These are phyloP conservation scores for Ogataea nitratoaversa DNA, from an alignment of 805 yeast species.

Conservation along the genomic window DNA sequence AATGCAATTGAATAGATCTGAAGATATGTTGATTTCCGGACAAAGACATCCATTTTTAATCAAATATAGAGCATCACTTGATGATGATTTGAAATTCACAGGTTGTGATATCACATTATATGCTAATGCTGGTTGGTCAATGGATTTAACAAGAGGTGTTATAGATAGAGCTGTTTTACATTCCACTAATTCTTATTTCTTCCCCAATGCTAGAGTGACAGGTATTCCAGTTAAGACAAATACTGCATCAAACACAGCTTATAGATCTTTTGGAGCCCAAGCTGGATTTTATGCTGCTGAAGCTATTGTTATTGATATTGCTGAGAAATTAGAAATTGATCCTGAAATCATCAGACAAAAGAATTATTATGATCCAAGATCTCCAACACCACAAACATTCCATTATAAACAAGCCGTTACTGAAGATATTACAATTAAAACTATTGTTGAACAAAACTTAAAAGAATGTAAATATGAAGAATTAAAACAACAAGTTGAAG, in stretches of 20 bases:
- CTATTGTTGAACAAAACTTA: constrained; percentile 33
- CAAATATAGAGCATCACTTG: constrained; percentile 40
- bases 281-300: constrained; percentile 46
- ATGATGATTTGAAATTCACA: constrained; percentile 37
- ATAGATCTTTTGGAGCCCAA: constrained; percentile 47
- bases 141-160: constrained; percentile 47
- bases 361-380: constrained; percentile 33
- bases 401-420: constrained; percentile 38
- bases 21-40: constrained; percentile 43
- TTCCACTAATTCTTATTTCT: constrained; percentile 38
- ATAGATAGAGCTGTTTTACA: constrained; percentile 43
- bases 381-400: constrained; percentile 26
- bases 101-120: constrained; percentile 36
- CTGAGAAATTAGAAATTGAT: constrained; percentile 37
- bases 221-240: constrained; percentile 42
- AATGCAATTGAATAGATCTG: constrained; percentile 36
- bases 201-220: constrained; percentile 36
- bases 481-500: constrained; percentile 34
- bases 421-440: constrained; percentile 37
- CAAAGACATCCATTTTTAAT: constrained; percentile 44
- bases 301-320: constrained; percentile 34
- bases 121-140: constrained; percentile 46
- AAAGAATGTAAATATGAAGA: constrained; percentile 33
- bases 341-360: constrained; percentile 35
- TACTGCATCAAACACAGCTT: constrained; percentile 45